Evolutionary conservation across 2,329 filamentous ascomycete species (phyloP).

Genomic region (Thielaviopsis musarum): DNA sequence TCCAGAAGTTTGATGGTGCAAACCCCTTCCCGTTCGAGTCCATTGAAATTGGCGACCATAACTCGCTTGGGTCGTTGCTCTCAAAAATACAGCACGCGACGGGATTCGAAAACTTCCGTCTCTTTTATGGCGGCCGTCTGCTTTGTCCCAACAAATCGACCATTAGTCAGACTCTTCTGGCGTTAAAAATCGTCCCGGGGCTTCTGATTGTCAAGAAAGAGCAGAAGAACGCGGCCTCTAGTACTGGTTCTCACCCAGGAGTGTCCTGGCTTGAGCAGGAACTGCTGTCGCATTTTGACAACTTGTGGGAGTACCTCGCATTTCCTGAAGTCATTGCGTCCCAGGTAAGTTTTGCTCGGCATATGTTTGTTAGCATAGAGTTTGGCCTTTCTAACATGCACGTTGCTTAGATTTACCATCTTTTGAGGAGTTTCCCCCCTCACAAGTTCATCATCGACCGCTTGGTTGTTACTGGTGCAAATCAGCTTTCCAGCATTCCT

Average conservation of each 20-base stretch:
- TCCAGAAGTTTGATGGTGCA: slow-evolving; percentile 53
- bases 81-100: slow-evolving; percentile 50
- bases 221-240: slow-evolving; percentile 26
- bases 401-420: slow-evolving; percentile 45
- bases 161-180: slow-evolving; percentile 44
- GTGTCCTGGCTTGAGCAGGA: slow-evolving; percentile 55
- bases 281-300: slow-evolving; percentile 65
- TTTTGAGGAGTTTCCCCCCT: slow-evolving; percentile 53
- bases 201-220: slow-evolving; percentile 50
- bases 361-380: slow-evolving; percentile 13
- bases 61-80: slow-evolving; percentile 54
- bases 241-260: slow-evolving; percentile 23
- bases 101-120: slow-evolving; percentile 57
- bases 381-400: neutral
- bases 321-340: slow-evolving; percentile 52
- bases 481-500: slow-evolving; percentile 48
- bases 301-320: slow-evolving; percentile 66
- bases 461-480: slow-evolving; percentile 36
- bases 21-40: slow-evolving; percentile 41
- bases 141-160: slow-evolving; percentile 44
- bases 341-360: slow-evolving; percentile 31
- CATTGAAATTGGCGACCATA: slow-evolving; percentile 49
- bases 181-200: slow-evolving; percentile 48
- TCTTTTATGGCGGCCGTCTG: slow-evolving; percentile 53
- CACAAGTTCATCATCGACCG: slow-evolving; percentile 43